Evolutionary conservation across 495 filamentous ascomycete species (phyloP), one percentile per base, ranked within the genome.

Genomic region (Symbiotaphrina buchneri): DNA sequence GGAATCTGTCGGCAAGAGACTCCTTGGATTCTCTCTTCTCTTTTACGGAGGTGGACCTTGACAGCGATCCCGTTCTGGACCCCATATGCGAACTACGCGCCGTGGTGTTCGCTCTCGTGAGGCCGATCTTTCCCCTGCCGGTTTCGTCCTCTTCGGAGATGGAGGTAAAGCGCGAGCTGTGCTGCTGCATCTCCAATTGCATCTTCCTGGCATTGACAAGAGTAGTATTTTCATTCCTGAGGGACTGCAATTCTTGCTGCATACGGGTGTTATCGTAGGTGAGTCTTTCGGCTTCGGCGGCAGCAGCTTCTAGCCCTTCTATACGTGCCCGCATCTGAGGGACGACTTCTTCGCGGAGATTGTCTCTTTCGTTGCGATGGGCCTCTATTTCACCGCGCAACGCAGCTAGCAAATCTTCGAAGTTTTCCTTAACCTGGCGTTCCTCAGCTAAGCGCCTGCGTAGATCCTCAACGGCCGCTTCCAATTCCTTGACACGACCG

Each of bases 391-490:
- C 82, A 2, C 70, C 62, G 36, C 75, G 72, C 42, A 95, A 67
- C 15, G 79, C 87, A 6, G 68, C 68, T 19, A 93, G 59, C 23
- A 95, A 58, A 46, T 92, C 84, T 47, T 93, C 82, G 43, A 93
- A 87, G 41, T 87, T 95, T 46, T 81, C 78, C 45, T 91, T 94
- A 36, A 74, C 68, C 46, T 78, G 69, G 19, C 78, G 63, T 51
- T 97, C 90, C 44, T 94, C 83, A 3, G 63, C 59, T 11, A 95
- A 59, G 42, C 77, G 74, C 36, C 87, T 66, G 29, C 74, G 67
- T 31, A 80, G 59, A 36, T 83, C 77, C 35, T 94, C 81, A 31
- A 93, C 62, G 3, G 66, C 64, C 33, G 44, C 55, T 48, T 95
- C 85, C 10, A 97, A 58, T 43, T 92, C 78, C 39, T 63, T 67